Base-by-base conservation (phyloP, 352 stramenopile genomes). In the Globisporangium polare region DNA sequence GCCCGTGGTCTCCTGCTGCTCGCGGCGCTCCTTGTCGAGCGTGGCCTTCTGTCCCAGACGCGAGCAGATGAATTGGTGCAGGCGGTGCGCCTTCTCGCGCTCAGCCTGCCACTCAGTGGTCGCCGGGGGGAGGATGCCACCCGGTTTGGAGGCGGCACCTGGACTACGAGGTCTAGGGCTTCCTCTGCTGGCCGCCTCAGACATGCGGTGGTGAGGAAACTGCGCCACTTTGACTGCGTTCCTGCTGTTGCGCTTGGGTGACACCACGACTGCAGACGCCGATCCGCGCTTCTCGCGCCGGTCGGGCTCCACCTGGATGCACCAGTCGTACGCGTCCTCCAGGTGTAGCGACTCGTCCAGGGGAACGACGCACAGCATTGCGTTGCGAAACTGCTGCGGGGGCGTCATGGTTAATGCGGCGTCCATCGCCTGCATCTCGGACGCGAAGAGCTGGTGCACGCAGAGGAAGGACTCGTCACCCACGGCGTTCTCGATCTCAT, bases 51-150 rank as follows among this genome's bases (percentile, higher is more conserved):
- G 42, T 3, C 76, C 75, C 69, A 92, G 76, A n/a, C 78, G 78
- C 5, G 73, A 70, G 57, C 78, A 90, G 31, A 92, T 74, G 58
- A 92, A 86, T 51, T 80, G 73, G 53, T 89, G 78, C 0, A 90
- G 66, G 2, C 71, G 71, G 12, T 71, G 64, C 3, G 76, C 82
- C 56, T 89, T 78, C 7, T 86, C 72, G 9, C 73, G 80, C 24
- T 89, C 73, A 24, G 68, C 27, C 33, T 87, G 56, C 78, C 78
- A 90, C 5, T 66, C 58, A 0, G 63, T 60, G 33, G 55, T 50
- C 1, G 24, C 26, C 18, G 20, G 6, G 9, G 18, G n/a, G 24
- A 7, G 13, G 2, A 33, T 33, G 29, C 29, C 29, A 6, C 7
- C 18, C 12, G 5, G 18, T 24, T 17, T 10, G 47, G 37, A 9